These are phyloP conservation scores for Cyberlindnera americana DNA, from an alignment of 805 yeast genomes.

Conservation along the genomic window DNA sequence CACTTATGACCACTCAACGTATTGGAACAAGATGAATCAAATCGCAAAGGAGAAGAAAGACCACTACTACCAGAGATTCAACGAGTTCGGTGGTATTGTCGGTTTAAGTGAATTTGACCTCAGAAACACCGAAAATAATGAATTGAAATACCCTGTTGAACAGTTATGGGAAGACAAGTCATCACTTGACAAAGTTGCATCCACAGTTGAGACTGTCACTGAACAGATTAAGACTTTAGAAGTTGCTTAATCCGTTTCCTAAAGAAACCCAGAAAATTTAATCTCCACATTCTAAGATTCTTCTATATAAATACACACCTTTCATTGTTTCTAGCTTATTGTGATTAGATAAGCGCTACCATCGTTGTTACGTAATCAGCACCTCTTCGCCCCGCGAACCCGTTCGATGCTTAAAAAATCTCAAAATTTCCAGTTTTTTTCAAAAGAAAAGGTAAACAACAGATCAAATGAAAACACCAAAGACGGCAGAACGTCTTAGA, in stretches of 20 bases:
- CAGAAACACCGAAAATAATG: conserved; percentile 39
- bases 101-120: conserved; percentile 85
- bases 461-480: too few species aligned
- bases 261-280: too few species aligned
- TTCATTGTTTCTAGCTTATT: too few species aligned
- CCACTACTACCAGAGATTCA: conserved; percentile 66
- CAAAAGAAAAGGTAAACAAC: conserved; percentile 2
- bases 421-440: conserved; percentile 5
- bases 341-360: too few species aligned
- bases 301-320: too few species aligned
- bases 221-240: conserved; percentile 11
- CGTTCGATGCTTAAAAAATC: neutral
- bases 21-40: conserved; percentile 70
- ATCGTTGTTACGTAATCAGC: too few species aligned
- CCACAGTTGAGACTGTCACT: conserved; percentile 12
- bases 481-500: too few species aligned
- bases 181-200: conserved; percentile 2
- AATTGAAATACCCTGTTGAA: conserved; percentile 19
- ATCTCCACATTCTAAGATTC: too few species aligned
- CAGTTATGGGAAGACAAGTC: conserved; percentile 10
- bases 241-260: too few species aligned
- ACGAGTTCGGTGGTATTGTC: conserved; percentile 61
- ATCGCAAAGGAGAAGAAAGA: conserved; percentile 56
- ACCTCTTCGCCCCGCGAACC: neutral
- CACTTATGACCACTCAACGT: conserved; percentile 71